Conservation (phyloP, 768 basidiomycete genomes). For the Hygrocybe punicea region DNA sequence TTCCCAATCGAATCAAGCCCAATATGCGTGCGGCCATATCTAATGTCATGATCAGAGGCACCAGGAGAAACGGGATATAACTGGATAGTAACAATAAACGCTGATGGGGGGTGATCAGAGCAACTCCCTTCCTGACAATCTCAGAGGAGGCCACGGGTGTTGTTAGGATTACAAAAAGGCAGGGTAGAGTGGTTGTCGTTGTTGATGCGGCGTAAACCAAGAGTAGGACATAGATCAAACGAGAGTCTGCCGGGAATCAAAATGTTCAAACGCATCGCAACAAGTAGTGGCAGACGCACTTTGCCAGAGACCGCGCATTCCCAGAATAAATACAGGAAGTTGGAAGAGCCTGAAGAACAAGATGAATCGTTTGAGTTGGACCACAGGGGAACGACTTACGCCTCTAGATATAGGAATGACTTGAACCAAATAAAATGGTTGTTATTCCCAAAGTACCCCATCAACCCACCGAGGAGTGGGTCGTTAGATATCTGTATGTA, state of each 20-base stretch:
- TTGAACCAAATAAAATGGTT: constrained; percentile 58
- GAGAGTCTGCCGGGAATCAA: constrained; percentile 40
- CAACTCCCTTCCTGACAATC: constrained; percentile 20
- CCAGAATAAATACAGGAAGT: constrained; percentile 74
- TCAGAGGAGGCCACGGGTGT: constrained; percentile 43
- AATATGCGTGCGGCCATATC: constrained; percentile 57
- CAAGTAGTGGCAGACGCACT: constrained; percentile 31
- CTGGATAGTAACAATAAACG: constrained; percentile 55
- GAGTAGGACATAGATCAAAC: constrained; percentile 57
- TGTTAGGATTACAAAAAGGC: constrained; percentile 56
- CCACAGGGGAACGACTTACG: constrained; percentile 33
- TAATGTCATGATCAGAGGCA: constrained; percentile 68
- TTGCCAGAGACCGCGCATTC: constrained; percentile 55
- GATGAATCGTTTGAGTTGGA: not conserved
- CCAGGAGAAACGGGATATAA: constrained; percentile 72
- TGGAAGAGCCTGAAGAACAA: constrained; percentile 54
- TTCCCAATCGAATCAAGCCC: constrained; percentile 29
- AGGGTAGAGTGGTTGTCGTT: constrained; percentile 73
- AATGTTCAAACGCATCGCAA: not conserved
- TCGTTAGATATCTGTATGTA: constrained; percentile 63
- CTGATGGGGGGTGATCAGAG: constrained; percentile 50
- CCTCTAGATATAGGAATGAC: constrained; percentile 59
- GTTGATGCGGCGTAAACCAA: constrained; percentile 76
- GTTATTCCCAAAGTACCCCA: constrained; percentile 40
- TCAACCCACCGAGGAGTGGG: constrained; percentile 56